Base-by-base conservation (phyloP, 495 filamentous ascomycete species). In the Sabuloglossum arenarium region DNA sequence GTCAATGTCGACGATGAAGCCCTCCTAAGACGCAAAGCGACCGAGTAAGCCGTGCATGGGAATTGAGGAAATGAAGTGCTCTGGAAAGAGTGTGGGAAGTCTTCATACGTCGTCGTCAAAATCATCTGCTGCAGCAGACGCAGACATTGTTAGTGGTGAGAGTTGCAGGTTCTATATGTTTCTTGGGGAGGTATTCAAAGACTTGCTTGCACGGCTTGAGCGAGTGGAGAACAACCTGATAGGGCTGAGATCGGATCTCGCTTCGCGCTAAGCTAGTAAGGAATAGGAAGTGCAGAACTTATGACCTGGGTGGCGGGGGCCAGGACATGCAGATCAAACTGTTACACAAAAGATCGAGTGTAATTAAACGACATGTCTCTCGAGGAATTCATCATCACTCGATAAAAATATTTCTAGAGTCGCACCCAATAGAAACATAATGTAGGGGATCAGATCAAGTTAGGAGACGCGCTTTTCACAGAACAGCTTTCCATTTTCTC, bases 1-100 rank as follows among this genome's bases (percentile, higher is more conserved):
- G 59, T 88, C 84, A 58, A 88, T 83, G 57, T 88, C 83, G 31
- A 87, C 70, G 61, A 88, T 85, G 65, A 79, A 79, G 52, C 58
- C 63, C 25, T 68, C 67, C 58, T 61, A 12, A 10, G 3, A 23
- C 21, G 39, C 39, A 23, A 16, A 5, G 12, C 16, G n/a, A 16
- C n/a, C 39, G 5, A 21, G n/a, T 43, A 43, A 43, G 39, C 39
- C 39, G 10, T 10, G 19, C 19, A 43, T 21, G n/a, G 3, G 3
- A n/a, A n/a, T n/a, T n/a, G n/a, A n/a, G n/a, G n/a, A n/a, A n/a
- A n/a, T n/a, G 39, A 21, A 43, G 39, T 12, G n/a, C n/a, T 10
- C 21, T n/a, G 16, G 12, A 43, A 21, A 5, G n/a, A 0, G 16
- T 5, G 4, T 2, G 1, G 39, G 39, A n/a, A 9, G 19, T 43